phyloP scores from a whole-genome alignment of 768 basidiomycete genomes.

The Xerocomus brunneocitrinus region DNA sequence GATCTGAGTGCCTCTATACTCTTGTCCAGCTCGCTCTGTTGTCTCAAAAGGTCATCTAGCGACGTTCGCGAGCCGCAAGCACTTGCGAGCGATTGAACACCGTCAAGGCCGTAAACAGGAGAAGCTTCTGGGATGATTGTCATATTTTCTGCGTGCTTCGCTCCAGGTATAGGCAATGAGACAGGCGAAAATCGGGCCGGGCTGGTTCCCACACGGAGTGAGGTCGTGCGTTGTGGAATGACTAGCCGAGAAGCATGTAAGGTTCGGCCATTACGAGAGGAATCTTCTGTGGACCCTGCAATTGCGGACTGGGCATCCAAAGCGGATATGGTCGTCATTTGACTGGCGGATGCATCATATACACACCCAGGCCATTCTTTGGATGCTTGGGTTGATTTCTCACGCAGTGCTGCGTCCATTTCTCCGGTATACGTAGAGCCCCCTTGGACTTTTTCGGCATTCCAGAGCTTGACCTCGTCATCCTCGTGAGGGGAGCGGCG shows the following conservation, averaged over 20 bases:
- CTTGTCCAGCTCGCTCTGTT: conserved; percentile 60
- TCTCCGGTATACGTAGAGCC: conserved; percentile 5
- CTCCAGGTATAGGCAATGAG: background rate
- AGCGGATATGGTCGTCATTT: conserved; percentile 2
- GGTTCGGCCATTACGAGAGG: conserved; percentile 3
- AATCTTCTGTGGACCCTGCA: conserved; percentile 5
- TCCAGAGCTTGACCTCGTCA: conserved; percentile 32
- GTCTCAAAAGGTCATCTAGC: conserved; percentile 50
- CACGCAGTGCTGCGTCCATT: background rate
- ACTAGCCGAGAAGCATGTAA: conserved; percentile 1
- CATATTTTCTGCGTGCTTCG: background rate
- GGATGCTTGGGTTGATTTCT: conserved; percentile 4
- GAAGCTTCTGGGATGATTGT: conserved; percentile 25
- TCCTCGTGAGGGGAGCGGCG: conserved; percentile 19
- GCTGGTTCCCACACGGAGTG: conserved; percentile 2
- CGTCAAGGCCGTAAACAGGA: conserved; percentile 44
- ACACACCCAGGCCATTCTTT: conserved; percentile 6
- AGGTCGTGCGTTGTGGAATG: background rate
- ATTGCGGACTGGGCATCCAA: conserved; percentile 8
- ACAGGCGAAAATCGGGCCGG: background rate
- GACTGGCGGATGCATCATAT: conserved; percentile 5
- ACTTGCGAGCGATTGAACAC: conserved; percentile 21
- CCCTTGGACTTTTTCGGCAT: conserved; percentile 28
- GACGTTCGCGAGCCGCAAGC: conserved; percentile 30
- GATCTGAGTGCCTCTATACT: conserved; percentile 56